A percentile compares a stretch with the other conserved stretches of the same genome.
These are phyloP conservation scores for Cercospora brassicicola DNA, from an alignment of 2,329 filamentous ascomycete genomes.

Conservation along the genomic window DNA sequence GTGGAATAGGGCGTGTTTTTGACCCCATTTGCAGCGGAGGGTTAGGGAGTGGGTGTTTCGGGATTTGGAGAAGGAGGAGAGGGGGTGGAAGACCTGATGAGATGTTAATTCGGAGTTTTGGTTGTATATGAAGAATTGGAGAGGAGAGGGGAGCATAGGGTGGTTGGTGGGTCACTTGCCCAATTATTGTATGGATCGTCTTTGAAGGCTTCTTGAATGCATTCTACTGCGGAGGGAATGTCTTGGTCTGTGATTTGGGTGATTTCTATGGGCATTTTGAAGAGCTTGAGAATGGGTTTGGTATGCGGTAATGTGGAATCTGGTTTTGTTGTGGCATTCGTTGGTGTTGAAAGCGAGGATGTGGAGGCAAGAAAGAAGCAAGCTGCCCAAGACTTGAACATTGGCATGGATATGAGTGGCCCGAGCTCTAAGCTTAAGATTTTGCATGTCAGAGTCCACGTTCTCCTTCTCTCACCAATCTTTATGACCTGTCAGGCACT, in stretches of 20 bases:
- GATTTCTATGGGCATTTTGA: background rate
- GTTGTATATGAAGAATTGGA: too few species aligned
- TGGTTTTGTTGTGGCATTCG: background rate
- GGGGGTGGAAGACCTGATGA: background rate
- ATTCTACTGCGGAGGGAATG: background rate
- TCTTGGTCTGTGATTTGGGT: background rate
- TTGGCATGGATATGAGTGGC: background rate
- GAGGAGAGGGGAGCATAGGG: too few species aligned
- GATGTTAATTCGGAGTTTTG: too few species aligned
- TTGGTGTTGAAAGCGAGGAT: too few species aligned
- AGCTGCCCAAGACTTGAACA: background rate
- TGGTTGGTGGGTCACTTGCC: too few species aligned
- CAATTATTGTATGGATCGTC: background rate
- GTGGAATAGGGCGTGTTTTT: background rate
- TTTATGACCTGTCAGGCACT: too few species aligned
- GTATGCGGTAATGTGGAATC: background rate
- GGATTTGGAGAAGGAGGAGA: background rate
- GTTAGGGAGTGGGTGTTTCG: background rate
- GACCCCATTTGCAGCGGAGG: background rate
- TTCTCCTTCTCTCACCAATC: too few species aligned
- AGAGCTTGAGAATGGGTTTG: too few species aligned
- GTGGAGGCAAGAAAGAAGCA: background rate
- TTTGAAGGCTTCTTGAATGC: background rate
- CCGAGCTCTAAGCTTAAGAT: too few species aligned
- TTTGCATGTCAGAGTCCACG: too few species aligned